Conservation (phyloP, 805 yeast species). For the Lachancea lanzarotensis region DNA sequence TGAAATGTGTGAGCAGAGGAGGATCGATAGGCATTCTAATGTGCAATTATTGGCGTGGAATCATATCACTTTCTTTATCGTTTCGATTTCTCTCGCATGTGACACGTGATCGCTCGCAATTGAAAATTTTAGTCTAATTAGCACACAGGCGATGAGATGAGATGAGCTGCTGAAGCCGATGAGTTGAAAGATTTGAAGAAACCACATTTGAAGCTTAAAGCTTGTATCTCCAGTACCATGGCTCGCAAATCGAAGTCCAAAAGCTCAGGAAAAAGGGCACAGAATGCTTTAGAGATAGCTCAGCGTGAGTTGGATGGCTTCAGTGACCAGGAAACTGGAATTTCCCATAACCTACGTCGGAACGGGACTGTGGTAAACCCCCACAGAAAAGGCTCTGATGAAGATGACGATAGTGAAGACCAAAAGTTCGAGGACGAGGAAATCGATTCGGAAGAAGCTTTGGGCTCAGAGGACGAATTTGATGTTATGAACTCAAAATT, state of each 20-base stretch:
- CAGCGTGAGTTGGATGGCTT: conserved; percentile 34
- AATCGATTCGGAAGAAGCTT: conserved; percentile 79
- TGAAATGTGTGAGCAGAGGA: too few relatives aligned
- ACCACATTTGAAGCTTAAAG: too few relatives aligned
- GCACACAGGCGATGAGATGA: not conserved
- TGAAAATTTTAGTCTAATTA: conserved; percentile 18
- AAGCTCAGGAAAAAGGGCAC: conserved; percentile 32
- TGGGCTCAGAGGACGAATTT: conserved; percentile 73
- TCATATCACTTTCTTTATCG: too few relatives aligned
- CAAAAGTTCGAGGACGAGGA: conserved; percentile 53
- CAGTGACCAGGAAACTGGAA: conserved; percentile 28
- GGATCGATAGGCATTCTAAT: too few relatives aligned
- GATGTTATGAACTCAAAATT: conserved; percentile 59
- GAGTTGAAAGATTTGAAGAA: too few relatives aligned
- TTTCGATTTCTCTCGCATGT: too few relatives aligned
- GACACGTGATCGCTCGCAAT: not conserved
- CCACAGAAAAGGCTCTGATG: conserved; percentile 26
- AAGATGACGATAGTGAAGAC: conserved; percentile 19
- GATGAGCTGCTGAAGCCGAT: too few relatives aligned
- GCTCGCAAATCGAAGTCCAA: conserved; percentile 27
- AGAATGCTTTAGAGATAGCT: conserved; percentile 48
- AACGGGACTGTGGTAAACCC: conserved; percentile 37
- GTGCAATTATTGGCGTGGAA: too few relatives aligned
- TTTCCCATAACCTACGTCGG: conserved; percentile 15
- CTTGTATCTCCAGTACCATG: conserved; percentile 16